Evolutionary conservation across 768 basidiomycete genomes (phyloP).

Genomic region (Leccinum barrowsii): DNA sequence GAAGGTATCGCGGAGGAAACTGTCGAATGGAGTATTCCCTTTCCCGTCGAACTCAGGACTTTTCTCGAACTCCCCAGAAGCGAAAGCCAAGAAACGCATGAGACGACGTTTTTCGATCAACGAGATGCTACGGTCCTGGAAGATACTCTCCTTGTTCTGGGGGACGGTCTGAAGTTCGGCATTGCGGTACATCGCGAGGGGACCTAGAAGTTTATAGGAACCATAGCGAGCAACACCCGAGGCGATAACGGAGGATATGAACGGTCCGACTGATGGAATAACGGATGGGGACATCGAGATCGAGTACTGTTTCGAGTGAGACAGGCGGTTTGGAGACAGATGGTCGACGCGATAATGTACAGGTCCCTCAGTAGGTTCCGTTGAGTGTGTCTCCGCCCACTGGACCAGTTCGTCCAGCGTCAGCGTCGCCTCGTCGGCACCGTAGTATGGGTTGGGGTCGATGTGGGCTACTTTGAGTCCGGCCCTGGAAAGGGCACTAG

Average conservation of each 20-base stretch:
- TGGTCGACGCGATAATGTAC: conserved; percentile 33
- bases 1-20: conserved; percentile 66
- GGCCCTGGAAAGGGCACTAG: conserved; percentile 83
- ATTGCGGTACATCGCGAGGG: conserved; percentile 57
- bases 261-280: conserved; percentile 72
- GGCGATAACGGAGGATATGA: conserved; percentile 72
- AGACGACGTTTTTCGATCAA: conserved; percentile 84
- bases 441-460: conserved; percentile 83
- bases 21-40: conserved; percentile 51
- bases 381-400: conserved; percentile 53
- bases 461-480: conserved; percentile 87
- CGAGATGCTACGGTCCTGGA: conserved; percentile 74
- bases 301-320: conserved; percentile 73
- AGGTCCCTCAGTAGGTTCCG: conserved; percentile 12
- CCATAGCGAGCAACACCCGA: conserved; percentile 90
- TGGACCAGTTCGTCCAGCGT: conserved; percentile 73
- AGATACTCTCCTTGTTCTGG: conserved; percentile 88
- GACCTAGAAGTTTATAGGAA: conserved; percentile 81
- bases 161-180: conserved; percentile 63
- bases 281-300: conserved; percentile 82
- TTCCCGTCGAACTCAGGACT: conserved; percentile 56
- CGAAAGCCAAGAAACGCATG: conserved; percentile 89
- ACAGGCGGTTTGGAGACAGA: conserved; percentile 40
- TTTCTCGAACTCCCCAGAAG: conserved; percentile 69
- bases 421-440: conserved; percentile 75